Base-by-base conservation (phyloP, 345 rosid species). In the Murraya paniculata region DNA sequence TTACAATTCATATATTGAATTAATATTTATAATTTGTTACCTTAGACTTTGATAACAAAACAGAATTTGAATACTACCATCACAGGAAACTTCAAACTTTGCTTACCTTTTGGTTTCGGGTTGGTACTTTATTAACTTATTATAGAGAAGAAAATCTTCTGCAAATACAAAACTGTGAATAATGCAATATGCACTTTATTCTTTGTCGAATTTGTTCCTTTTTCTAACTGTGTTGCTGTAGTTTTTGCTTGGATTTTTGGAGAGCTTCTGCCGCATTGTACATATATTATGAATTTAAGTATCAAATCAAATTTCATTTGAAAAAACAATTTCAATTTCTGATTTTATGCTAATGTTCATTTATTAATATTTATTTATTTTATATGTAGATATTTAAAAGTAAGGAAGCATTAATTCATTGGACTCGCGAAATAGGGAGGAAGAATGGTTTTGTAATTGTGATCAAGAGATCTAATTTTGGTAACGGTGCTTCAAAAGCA, bases 211-310 rank as follows among this genome's bases (percentile, higher is more conserved):
- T 33, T 18, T 50, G 22, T 65, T 65, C 65, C 6, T 65, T 14
- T 73, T 55, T 31, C 27, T 6, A 64, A 50, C 3, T 14, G 48
- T 56, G 2, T 24, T 59, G 36, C 41, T 61, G 55, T 38, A 38
- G 6, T 4, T 38, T 38, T 50, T 48, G 6, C 21, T 64, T 18
- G 2, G 11, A 22, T 48, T 64, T 62, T 13, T 48, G 41, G 21
- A 22, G 57, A 72, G 4, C 2, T 75, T 64, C 45, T 28, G 35
- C 28, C 76, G 33, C 53, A 45, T 9, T 75, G 78, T 75, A 75
- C 33, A 64, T 35, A 36, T 73, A 5, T 31, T 14, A n/a, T 68
- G 55, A 36, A 61, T 21, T 53, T 48, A 7, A 33, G 30, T 2
- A 10, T 58, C 5, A 31, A 27, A 33, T 55, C 58, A 64, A 24